Percentiles rank a stretch among this genome's conserved stretches.
Evolutionary conservation across 768 basidiomycete genomes (phyloP).

Genomic region (Mycena latifolia): DNA sequence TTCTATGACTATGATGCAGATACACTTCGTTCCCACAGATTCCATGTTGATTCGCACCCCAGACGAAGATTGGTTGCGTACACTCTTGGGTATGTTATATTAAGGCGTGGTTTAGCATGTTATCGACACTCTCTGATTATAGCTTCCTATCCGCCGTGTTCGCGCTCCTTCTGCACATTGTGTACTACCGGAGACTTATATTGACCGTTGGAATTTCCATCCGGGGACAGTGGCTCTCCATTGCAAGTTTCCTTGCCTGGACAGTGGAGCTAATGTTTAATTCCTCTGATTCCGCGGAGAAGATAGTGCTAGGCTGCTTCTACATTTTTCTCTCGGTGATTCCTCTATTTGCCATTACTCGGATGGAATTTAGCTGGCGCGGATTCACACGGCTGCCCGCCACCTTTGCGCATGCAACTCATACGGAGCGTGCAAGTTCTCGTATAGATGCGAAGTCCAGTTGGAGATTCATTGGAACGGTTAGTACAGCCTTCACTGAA

Average conservation of each 20-base stretch:
- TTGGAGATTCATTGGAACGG: constrained; percentile 21
- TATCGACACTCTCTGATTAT: constrained; percentile 16
- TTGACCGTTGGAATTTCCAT: constrained; percentile 20
- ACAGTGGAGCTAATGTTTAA: constrained; percentile 15
- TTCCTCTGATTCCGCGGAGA: constrained; percentile 17
- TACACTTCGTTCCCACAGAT: constrained; percentile 23
- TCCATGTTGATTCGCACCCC: constrained; percentile 21
- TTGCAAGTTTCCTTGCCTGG: constrained; percentile 10
- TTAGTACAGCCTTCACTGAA: constrained; percentile 18
- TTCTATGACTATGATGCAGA: constrained; percentile 23
- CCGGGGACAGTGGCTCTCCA: constrained; percentile 21
- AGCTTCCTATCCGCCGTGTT: constrained; percentile 13
- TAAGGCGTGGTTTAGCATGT: constrained; percentile 14
- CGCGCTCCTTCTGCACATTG: constrained; percentile 17
- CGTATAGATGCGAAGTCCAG: constrained; percentile 24
- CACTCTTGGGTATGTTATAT: constrained; percentile 22
- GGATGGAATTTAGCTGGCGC: no score
- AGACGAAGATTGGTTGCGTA: constrained; percentile 20
- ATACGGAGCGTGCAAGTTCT: constrained; percentile 20
- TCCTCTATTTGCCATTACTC: constrained; percentile 24
- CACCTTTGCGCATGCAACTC: constrained; percentile 21
- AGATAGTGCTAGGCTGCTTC: constrained; percentile 16
- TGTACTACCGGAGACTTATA: constrained; percentile 21
- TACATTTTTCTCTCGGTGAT: constrained; percentile 13
- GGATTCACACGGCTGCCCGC: constrained; percentile 20